Conservation (phyloP, 768 basidiomycete genomes). For the Mycena vulgaris region DNA sequence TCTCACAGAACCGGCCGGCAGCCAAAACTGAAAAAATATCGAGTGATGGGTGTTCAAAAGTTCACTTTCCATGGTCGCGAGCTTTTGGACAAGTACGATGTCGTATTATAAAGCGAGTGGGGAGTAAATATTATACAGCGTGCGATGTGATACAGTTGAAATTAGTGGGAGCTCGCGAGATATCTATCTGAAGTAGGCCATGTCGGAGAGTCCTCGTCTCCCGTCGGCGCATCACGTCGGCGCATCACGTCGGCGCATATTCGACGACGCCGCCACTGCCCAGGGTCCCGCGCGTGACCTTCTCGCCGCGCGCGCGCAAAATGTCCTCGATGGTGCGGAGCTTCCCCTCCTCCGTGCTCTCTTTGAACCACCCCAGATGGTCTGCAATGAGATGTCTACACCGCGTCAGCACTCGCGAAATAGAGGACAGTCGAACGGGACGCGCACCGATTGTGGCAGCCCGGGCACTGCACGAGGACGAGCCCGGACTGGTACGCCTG, state of each 20-base stretch:
- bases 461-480: constrained; percentile 93
- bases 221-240: not conserved
- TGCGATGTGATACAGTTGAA: not conserved
- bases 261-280: constrained; percentile 29
- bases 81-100: no score
- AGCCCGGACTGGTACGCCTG: constrained; percentile 90
- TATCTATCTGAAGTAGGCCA: not conserved
- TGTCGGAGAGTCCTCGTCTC: no score
- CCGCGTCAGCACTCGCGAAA: not conserved
- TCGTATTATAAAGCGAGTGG: not conserved
- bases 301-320: constrained; percentile 84
- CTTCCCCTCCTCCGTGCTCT: constrained; percentile 80
- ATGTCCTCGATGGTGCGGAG: constrained; percentile 88
- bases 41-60: no score
- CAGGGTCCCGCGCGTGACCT: constrained; percentile 36
- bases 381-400: constrained; percentile 89
- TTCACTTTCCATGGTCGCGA: no score
- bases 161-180: not conserved
- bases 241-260: constrained; percentile 19
- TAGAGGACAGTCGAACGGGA: constrained; percentile 9
- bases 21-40: no score
- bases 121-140: not conserved
- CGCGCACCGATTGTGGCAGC: constrained; percentile 87
- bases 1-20: no score
- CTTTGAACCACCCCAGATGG: constrained; percentile 94